Conservation (phyloP, 2,329 filamentous ascomycete species). For the Colletotrichum sp. region DNA sequence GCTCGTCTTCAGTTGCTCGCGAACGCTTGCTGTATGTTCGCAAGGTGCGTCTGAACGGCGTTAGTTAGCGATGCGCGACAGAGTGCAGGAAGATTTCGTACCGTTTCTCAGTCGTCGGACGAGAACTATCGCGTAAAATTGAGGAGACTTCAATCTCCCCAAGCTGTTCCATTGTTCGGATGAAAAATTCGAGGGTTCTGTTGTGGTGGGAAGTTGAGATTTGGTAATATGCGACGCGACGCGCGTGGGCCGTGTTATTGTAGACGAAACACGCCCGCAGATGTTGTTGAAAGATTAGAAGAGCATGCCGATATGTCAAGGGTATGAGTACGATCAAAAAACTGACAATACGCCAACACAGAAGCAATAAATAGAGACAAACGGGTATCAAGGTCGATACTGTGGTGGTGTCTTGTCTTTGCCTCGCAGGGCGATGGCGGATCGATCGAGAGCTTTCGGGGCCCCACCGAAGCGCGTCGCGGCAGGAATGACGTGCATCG, state of each 20-base stretch:
- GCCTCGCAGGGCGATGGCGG: background rate
- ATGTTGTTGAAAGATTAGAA: background rate
- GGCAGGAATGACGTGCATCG: background rate
- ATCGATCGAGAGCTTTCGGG: background rate
- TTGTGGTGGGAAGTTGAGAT: background rate
- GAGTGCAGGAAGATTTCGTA: background rate
- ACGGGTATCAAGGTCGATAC: background rate
- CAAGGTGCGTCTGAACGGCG: slow-evolving; percentile 19
- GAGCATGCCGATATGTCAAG: background rate
- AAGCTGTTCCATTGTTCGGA: background rate
- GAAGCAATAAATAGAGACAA: background rate
- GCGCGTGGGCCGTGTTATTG: background rate
- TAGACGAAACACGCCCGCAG: background rate
- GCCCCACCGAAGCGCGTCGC: background rate
- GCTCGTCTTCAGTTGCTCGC: background rate
- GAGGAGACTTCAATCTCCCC: background rate
- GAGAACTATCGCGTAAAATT: background rate
- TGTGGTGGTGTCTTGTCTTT: background rate
- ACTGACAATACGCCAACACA: background rate
- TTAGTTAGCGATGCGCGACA: background rate
- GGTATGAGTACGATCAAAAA: background rate
- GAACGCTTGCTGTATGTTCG: slow-evolving; percentile 45
- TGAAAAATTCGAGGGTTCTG: background rate
- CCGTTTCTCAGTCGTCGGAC: slow-evolving; percentile 7
- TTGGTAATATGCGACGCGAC: background rate